Evolutionary conservation across 2,329 filamentous ascomycete genomes (phyloP), one percentile per base, ranked within the genome.

Genomic region (Fusarium papillatum): DNA sequence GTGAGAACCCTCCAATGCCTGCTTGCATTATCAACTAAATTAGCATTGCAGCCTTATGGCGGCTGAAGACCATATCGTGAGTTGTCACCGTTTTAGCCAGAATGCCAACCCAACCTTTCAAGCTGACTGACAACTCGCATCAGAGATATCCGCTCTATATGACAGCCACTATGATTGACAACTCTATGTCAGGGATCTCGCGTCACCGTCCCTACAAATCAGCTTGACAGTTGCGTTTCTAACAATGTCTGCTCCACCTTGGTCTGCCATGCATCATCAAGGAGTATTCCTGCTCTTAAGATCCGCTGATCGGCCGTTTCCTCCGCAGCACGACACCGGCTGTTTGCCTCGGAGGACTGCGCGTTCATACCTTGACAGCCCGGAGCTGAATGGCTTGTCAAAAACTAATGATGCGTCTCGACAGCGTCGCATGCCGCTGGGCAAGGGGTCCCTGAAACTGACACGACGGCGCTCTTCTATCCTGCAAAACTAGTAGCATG

Each of bases 371-470:
- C 43, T 61, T 31, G 59, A 48, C 48, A 57, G 55, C 31, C 31
- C 10, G 53, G 14, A 22, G 38, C 39, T 41, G 16, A n/a, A 63
- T 31, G 64, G 53, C 17, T 26, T 69, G 41, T 65, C 43, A 63
- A 61, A n/a, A 24, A 53, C n/a, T 46, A 29, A 57, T 14, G 62
- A 50, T 38, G 62, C 39, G 46, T 59, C 62, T 50, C 64, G 53
- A 41, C 34, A 46, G 48, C 22, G 63, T 69, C 59, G 74, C 71
- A 74, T 68, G 71, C 73, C 68, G 66, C 68, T 36, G 48, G 61
- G 55, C 68, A 65, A 59, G 74, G 75, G 71, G 66, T 79, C 59
- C 72, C 75, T 72, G 74, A 75, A 79, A 73, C 77, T 76, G 70
- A 73, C 61, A 77, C 76, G 59, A 64, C 75, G 70, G 76, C 66